A percentile compares a stretch with the other conserved stretches of the same genome.
Conservation (phyloP, 2,329 filamentous ascomycete genomes). For the Ceratocystis harringtonii region DNA sequence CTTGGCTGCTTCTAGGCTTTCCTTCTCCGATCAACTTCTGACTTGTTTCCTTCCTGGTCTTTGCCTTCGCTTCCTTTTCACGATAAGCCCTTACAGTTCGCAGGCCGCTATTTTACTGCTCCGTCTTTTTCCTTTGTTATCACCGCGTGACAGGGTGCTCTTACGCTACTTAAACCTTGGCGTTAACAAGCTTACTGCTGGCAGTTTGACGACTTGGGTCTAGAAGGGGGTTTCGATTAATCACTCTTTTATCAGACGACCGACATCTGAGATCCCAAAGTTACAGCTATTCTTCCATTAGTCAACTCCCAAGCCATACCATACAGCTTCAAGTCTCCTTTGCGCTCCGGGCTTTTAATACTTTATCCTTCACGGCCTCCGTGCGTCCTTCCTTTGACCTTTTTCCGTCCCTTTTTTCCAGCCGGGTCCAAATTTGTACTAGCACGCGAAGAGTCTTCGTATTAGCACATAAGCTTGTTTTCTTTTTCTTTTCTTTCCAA, state of each 20-base stretch:
- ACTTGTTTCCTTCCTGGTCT: not conserved
- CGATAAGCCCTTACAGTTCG: not conserved
- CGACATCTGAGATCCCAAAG: not conserved
- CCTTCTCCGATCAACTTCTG: not conserved
- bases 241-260: not conserved
- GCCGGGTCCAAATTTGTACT: constrained; percentile 16
- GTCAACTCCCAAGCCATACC: not conserved
- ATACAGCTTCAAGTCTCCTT: not conserved
- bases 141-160: not conserved
- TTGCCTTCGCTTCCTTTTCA: not conserved
- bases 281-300: too few relatives aligned
- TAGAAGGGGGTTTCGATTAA: not conserved
- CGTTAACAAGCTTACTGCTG: constrained; percentile 2
- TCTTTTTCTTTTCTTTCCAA: not conserved
- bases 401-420: not conserved
- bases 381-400: not conserved
- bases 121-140: constrained; percentile 7
- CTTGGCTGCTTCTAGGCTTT: not conserved
- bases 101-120: not conserved
- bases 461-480: not conserved
- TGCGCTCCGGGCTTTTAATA: not conserved
- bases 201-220: not conserved
- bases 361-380: constrained; percentile 1
- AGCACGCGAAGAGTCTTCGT: not conserved
- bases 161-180: not conserved